Evolutionary conservation across 495 filamentous ascomycete species (phyloP).

Genomic region (Durotheca rogersii): DNA sequence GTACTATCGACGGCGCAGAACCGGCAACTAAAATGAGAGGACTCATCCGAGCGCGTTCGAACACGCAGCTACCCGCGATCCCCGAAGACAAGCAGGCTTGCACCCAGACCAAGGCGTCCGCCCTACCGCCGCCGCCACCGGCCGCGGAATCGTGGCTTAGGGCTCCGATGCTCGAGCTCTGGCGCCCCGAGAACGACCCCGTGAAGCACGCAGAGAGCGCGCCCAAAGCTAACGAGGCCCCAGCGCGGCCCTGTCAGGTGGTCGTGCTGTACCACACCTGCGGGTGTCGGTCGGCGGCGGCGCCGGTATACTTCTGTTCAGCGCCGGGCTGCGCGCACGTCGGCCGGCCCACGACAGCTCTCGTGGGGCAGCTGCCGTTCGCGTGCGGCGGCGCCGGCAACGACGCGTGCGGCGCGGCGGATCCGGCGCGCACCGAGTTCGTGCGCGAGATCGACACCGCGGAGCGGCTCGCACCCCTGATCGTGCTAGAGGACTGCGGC

Average conservation of each 20-base stretch:
- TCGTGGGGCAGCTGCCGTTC: constrained; percentile 17
- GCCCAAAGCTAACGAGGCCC: too few relatives aligned
- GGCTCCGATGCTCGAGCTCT: not conserved
- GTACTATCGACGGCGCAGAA: too few relatives aligned
- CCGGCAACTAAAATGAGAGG: too few relatives aligned
- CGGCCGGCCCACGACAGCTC: not conserved
- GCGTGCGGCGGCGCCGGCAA: constrained; percentile 5
- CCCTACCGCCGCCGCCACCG: not conserved
- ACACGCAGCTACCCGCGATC: too few relatives aligned
- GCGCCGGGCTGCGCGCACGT: not conserved
- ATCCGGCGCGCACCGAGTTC: constrained; percentile 10
- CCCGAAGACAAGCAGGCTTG: constrained; percentile 31
- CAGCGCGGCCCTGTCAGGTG: not conserved
- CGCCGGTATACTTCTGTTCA: constrained; percentile 4
- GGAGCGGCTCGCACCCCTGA: constrained; percentile 3
- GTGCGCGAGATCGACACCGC: constrained; percentile 23
- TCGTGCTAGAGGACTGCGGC: constrained; percentile 11
- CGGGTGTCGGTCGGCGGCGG: constrained; percentile 8
- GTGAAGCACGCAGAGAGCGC: too few relatives aligned
- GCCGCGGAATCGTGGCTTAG: not conserved
- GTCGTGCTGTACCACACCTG: constrained; percentile 16
- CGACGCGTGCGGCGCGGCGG: constrained; percentile 5
- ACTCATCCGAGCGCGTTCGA: too few relatives aligned
- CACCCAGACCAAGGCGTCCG: constrained; percentile 8
- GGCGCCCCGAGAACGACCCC: not conserved